These are phyloP conservation scores for Cladosporium sp. DNA, from an alignment of 2,329 filamentous ascomycete genomes.

Conservation along the genomic window DNA sequence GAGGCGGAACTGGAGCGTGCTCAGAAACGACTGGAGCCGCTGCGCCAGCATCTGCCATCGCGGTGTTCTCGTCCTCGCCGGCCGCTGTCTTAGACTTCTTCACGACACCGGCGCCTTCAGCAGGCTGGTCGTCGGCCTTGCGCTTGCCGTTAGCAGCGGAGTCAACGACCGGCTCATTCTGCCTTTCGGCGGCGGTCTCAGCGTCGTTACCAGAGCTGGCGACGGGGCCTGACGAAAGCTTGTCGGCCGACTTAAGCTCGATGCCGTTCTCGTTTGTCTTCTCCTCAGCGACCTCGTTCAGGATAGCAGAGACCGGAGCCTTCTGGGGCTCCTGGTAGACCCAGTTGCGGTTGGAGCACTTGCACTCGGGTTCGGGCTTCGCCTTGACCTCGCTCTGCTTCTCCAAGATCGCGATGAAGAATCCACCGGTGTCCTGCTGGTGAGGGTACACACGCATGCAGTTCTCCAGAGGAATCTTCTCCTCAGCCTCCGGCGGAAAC, in stretches of 20 bases:
- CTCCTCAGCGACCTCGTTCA: conserved; percentile 31
- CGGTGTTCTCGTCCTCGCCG: conserved; percentile 4
- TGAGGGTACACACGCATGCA: conserved; percentile 95
- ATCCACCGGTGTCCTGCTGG: conserved; percentile 90
- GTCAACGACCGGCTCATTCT: conserved; percentile 13
- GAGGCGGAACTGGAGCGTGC: background rate
- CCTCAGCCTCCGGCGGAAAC: conserved; percentile 63
- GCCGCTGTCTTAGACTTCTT: conserved; percentile 12
- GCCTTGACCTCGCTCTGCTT: conserved; percentile 82
- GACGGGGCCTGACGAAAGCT: conserved; percentile 11
- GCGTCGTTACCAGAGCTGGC: conserved; percentile 9
- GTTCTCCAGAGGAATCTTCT: conserved; percentile 69
- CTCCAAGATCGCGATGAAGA: conserved; percentile 94
- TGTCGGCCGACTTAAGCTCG: conserved; percentile 7
- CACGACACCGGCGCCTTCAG: conserved; percentile 2
- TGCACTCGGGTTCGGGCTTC: conserved; percentile 59
- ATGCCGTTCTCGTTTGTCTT: conserved; percentile 7
- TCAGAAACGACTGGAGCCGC: conserved; percentile 8
- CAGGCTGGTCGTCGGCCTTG: conserved; percentile 13
- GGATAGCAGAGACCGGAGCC: conserved; percentile 31
- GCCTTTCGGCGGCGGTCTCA: conserved; percentile 12
- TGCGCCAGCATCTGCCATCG: conserved; percentile 16
- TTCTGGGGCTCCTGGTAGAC: conserved; percentile 20
- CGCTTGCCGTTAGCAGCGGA: conserved; percentile 5
- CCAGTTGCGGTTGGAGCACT: conserved; percentile 32